Evolutionary conservation across 1,139 yeast genomes (phyloP).

Genomic region (Yamadazyma mexicana): DNA sequence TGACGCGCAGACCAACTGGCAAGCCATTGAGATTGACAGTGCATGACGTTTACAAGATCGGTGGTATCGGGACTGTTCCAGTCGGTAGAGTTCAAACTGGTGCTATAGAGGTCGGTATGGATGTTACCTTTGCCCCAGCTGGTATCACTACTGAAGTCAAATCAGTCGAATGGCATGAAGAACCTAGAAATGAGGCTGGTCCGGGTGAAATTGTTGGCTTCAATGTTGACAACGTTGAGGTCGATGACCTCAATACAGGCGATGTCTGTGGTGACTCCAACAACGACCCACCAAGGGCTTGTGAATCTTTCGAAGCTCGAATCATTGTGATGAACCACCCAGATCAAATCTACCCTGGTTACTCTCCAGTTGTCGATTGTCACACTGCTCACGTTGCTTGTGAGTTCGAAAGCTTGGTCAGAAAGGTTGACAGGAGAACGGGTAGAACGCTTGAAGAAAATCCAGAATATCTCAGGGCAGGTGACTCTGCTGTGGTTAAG

Average conservation of each 20-base stretch:
- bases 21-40: conserved; percentile 90
- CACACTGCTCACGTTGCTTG: conserved; percentile 90
- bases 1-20: conserved; percentile 82
- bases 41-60: conserved; percentile 91
- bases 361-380: conserved; percentile 92
- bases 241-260: conserved; percentile 93
- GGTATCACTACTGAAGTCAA: conserved; percentile 92
- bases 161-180: conserved; percentile 95
- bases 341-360: conserved; percentile 91
- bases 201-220: conserved; percentile 97
- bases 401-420: conserved; percentile 79
- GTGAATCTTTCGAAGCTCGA: conserved; percentile 85
- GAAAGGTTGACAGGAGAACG: conserved; percentile 92
- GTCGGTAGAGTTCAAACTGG: conserved; percentile 95
- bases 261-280: conserved; percentile 95
- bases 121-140: conserved; percentile 87
- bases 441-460: conserved; percentile 82
- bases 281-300: conserved; percentile 88
- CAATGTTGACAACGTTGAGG: conserved; percentile 94
- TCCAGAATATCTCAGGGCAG: conserved; percentile 39
- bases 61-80: conserved; percentile 94
- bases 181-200: conserved; percentile 80
- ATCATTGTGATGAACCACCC: conserved; percentile 91
- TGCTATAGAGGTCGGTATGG: conserved; percentile 89
- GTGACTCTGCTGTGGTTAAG: conserved; percentile 19